phyloP scores from a whole-genome alignment of 2,329 filamentous ascomycete genomes.

The Knufia fluminis region DNA sequence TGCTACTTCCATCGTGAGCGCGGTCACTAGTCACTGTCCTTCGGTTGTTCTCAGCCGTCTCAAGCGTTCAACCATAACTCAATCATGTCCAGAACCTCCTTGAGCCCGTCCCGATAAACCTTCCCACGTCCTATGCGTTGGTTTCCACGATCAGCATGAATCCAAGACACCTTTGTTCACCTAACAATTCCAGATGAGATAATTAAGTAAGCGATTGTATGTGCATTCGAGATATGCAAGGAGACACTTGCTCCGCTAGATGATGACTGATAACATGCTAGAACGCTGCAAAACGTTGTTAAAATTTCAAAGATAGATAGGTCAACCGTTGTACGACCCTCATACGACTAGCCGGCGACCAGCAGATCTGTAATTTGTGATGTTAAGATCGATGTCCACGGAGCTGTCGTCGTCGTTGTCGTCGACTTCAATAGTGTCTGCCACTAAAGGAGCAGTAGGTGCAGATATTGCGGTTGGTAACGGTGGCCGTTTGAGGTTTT shows the following conservation, averaged over 20 bases:
- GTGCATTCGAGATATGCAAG: neutral
- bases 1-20: neutral
- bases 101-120: neutral
- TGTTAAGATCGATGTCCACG: constrained; percentile 18
- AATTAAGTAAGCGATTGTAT: neutral
- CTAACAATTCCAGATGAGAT: neutral
- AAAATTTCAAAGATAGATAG: neutral
- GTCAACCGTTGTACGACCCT: neutral
- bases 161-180: no score
- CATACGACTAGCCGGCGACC: neutral
- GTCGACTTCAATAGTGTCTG: constrained; percentile 21
- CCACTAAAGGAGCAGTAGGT: neutral
- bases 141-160: no score
- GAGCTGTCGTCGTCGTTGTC: constrained; percentile 19
- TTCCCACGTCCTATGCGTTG: neutral
- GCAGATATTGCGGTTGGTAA: constrained; percentile 6
- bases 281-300: neutral
- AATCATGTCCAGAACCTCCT: neutral
- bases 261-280: neutral
- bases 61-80: neutral
- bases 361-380: constrained; percentile 11
- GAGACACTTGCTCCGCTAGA: neutral
- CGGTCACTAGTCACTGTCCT: neutral
- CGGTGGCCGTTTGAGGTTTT: neutral
- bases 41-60: neutral